Evolutionary conservation across 768 basidiomycete species (phyloP).

Genomic region (Gyrodon lividus): DNA sequence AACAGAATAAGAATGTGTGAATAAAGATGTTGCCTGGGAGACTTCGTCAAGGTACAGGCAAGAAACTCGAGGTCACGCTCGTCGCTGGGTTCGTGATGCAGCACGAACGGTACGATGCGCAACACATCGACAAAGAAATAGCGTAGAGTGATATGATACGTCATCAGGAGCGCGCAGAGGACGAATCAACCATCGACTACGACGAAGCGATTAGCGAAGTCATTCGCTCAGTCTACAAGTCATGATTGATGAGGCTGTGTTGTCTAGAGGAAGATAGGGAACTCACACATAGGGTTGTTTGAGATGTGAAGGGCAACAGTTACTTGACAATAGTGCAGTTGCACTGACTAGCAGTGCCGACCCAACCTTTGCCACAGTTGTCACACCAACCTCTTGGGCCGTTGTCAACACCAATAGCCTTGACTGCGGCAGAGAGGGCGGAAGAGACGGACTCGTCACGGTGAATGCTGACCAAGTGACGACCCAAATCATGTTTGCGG

Average conservation of each 20-base stretch:
- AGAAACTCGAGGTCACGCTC: conserved; percentile 59
- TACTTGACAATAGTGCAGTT: conserved; percentile 68
- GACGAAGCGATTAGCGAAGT: conserved; percentile 39
- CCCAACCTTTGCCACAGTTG: conserved; percentile 65
- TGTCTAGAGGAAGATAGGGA: neutral
- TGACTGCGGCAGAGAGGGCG: conserved; percentile 37
- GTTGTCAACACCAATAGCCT: conserved; percentile 67
- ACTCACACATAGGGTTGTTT: conserved; percentile 30
- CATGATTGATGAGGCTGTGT: conserved; percentile 24
- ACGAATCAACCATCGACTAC: conserved; percentile 41
- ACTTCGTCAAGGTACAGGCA: conserved; percentile 25
- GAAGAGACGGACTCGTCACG: conserved; percentile 58
- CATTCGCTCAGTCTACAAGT: conserved; percentile 31
- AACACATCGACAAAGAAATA: conserved; percentile 51
- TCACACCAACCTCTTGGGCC: conserved; percentile 71
- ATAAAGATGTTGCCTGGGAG: conserved; percentile 23
- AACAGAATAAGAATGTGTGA: conserved; percentile 1
- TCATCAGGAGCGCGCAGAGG: conserved; percentile 28
- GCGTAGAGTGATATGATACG: conserved; percentile 36
- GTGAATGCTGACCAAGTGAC: conserved; percentile 86
- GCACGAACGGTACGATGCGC: conserved; percentile 65
- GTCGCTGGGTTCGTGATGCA: conserved; percentile 55
- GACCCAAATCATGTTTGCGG: conserved; percentile 90
- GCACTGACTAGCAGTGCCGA: conserved; percentile 55
- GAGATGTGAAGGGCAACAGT: conserved; percentile 11